phyloP scores from a whole-genome alignment of 1,284 basidiomycete species.

The Coriolopsis trogii region DNA sequence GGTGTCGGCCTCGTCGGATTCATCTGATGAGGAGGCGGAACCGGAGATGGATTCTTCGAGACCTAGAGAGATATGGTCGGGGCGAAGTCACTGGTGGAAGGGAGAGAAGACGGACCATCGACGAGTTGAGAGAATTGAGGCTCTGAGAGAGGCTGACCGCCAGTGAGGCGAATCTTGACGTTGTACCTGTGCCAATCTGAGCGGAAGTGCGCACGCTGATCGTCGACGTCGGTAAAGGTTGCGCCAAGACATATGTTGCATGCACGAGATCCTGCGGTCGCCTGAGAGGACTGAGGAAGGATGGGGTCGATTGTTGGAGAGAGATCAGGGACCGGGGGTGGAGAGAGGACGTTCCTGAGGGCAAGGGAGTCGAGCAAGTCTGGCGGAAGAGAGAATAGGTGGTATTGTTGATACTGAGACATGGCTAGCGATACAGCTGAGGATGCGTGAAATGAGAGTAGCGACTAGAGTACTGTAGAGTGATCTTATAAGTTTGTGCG shows the following conservation, averaged over 20 bases:
- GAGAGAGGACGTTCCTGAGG: constrained; percentile 57
- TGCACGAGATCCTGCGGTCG: constrained; percentile 49
- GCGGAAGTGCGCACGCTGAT: constrained; percentile 87
- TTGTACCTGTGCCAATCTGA: constrained; percentile 99
- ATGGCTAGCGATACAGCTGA: constrained; percentile 19
- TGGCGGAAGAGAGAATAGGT: constrained; percentile 50
- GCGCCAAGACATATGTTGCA: constrained; percentile 82
- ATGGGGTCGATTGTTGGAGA: constrained; percentile 36
- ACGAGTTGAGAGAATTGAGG: constrained; percentile 75
- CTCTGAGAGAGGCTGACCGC: constrained; percentile 66
- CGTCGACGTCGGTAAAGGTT: constrained; percentile 74
- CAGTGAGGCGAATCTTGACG: constrained; percentile 77
- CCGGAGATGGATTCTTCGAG: constrained; percentile 90
- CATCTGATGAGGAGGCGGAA: constrained; percentile 72
- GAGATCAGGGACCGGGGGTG: constrained; percentile 24
- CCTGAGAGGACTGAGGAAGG: constrained; percentile 28
- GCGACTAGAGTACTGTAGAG: too few species aligned
- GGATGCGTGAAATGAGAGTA: background rate
- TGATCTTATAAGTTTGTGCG: background rate
- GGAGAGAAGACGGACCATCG: constrained; percentile 52
- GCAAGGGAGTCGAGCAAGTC: constrained; percentile 70
- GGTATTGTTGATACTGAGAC: constrained; percentile 28
- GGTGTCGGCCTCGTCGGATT: constrained; percentile 62
- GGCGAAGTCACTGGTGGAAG: background rate
- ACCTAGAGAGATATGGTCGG: constrained; percentile 45